Evolutionary conservation across 192 early-diverging fungal genomes (phyloP).

Genomic region (Podila epicladia): DNA sequence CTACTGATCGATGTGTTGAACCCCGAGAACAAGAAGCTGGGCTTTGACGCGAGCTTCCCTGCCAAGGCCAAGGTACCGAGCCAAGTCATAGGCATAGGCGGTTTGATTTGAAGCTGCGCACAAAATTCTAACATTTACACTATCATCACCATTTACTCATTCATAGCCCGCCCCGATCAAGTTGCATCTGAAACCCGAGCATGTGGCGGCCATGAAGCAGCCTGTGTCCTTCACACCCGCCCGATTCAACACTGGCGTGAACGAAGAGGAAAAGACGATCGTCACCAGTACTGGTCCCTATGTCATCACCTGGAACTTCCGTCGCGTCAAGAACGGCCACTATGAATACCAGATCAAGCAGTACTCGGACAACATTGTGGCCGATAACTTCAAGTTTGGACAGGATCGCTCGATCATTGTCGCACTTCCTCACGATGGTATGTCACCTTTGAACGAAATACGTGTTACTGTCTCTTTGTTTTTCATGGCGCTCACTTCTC

Average conservation of each 20-base stretch:
- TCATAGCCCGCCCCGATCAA: slow-evolving; percentile 66
- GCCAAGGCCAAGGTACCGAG: slow-evolving; percentile 65
- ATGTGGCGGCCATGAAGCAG: slow-evolving; percentile 82
- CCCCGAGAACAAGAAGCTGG: slow-evolving; percentile 57
- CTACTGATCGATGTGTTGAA: slow-evolving; percentile 81
- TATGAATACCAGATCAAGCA: slow-evolving; percentile 91
- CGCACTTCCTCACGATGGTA: slow-evolving; percentile 59
- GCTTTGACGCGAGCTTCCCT: slow-evolving; percentile 77
- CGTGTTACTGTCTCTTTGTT: not conserved
- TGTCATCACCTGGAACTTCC: slow-evolving; percentile 94
- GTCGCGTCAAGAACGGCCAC: slow-evolving; percentile 79
- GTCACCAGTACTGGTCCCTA: slow-evolving; percentile 91
- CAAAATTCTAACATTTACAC: too few relatives aligned
- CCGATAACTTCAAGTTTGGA: slow-evolving; percentile 92
- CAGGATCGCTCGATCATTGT: slow-evolving; percentile 88
- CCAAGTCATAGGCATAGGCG: not conserved
- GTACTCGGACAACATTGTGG: slow-evolving; percentile 83
- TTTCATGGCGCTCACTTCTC: not conserved
- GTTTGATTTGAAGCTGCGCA: too few relatives aligned
- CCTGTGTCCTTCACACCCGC: slow-evolving; percentile 84
- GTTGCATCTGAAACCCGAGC: slow-evolving; percentile 87
- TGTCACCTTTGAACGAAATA: not conserved
- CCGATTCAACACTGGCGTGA: slow-evolving; percentile 81
- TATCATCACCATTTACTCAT: not conserved
- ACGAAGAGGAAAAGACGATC: slow-evolving; percentile 81